Percentiles rank a stretch among this genome's conserved stretches.
phyloP scores from a whole-genome alignment of 805 yeast genomes.

The Candida nanaspora region DNA sequence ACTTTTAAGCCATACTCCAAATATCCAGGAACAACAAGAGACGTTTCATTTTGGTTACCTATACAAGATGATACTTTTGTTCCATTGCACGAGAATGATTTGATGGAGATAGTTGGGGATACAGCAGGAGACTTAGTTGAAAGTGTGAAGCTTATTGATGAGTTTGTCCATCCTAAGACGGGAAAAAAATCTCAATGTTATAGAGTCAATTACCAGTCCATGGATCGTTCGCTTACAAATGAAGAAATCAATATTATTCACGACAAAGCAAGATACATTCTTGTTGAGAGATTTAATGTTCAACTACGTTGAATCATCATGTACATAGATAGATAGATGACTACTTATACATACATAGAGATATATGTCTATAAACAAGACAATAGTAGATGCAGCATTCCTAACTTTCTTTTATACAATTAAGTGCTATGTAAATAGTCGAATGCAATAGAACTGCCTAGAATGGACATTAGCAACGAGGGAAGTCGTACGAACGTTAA shows the following conservation, averaged over 20 bases:
- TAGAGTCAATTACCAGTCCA: conserved; percentile 86
- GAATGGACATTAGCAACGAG: too few relatives aligned
- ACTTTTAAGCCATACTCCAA: conserved; percentile 85
- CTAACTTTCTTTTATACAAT: too few relatives aligned
- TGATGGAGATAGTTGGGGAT: conserved; percentile 86
- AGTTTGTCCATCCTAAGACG: conserved; percentile 79
- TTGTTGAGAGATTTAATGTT: conserved; percentile 46
- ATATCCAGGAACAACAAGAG: conserved; percentile 81
- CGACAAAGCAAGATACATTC: conserved; percentile 49
- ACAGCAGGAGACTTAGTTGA: conserved; percentile 86
- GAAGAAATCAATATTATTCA: conserved; percentile 77
- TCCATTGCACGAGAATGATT: conserved; percentile 73
- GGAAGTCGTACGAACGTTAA: too few relatives aligned
- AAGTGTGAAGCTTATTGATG: conserved; percentile 72
- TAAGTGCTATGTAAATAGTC: too few relatives aligned
- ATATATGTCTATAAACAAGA: too few relatives aligned
- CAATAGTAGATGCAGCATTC: too few relatives aligned
- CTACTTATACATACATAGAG: not conserved
- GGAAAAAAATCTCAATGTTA: conserved; percentile 75
- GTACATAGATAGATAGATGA: not conserved
- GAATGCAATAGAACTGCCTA: too few relatives aligned
- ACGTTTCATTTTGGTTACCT: conserved; percentile 88
- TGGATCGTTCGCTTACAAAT: conserved; percentile 88
- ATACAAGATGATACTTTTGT: conserved; percentile 16
- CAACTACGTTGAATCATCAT: conserved; percentile 34